Percentiles rank a stretch among this genome's conserved stretches.
Conservation (phyloP, 169 alveolate genomes). For the Plasmodium gonderi region DNA sequence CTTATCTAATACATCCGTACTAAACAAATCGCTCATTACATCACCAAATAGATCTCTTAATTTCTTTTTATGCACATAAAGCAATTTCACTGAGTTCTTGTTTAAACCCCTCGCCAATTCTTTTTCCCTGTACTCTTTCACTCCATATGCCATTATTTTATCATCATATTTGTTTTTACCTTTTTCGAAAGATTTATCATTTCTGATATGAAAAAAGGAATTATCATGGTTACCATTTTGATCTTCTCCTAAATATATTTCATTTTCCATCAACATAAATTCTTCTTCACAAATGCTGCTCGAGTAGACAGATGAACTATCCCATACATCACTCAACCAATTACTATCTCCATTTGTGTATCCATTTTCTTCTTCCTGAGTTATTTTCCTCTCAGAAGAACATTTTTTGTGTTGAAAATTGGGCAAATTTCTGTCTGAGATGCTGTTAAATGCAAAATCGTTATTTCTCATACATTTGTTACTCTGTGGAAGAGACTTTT, state of each 20-base stretch:
- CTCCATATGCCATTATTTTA: background rate
- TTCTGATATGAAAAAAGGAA: too few species aligned
- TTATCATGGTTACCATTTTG: too few species aligned
- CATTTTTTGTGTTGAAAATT: background rate
- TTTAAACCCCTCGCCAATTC: background rate
- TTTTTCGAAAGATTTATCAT: background rate
- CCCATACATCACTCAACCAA: background rate
- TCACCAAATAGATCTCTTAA: background rate
- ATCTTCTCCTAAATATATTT: background rate
- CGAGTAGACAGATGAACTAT: background rate
- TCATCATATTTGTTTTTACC: background rate
- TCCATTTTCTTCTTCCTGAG: background rate
- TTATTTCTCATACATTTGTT: background rate
- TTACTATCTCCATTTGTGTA: background rate
- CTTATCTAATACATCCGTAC: background rate
- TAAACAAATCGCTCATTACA: too few species aligned
- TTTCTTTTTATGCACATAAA: conserved; percentile 17
- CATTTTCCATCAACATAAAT: background rate
- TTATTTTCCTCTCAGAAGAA: too few species aligned
- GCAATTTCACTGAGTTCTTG: background rate
- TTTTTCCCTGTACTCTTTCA: background rate
- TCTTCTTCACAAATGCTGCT: background rate
- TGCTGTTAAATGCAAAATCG: background rate
- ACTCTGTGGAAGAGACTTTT: background rate
- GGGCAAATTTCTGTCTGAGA: background rate